phyloP scores from a whole-genome alignment of 2,329 filamentous ascomycete species.

The Ophiostoma sp. region DNA sequence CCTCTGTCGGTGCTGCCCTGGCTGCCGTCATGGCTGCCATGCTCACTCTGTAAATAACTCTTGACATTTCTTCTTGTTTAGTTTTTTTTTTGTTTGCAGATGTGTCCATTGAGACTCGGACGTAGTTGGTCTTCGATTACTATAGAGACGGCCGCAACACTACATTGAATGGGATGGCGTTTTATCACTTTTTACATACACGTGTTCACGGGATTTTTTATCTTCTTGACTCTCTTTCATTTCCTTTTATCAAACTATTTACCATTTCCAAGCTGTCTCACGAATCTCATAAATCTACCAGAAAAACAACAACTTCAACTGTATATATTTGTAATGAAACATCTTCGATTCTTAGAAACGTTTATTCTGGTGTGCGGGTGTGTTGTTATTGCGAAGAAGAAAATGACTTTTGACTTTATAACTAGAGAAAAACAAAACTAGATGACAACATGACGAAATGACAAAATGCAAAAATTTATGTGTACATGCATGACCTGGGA shows the following conservation, averaged over 20 bases:
- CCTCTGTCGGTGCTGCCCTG: constrained; percentile 33
- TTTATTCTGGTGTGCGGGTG: not conserved
- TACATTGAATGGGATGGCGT: constrained; percentile 14
- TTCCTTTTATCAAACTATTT: not conserved
- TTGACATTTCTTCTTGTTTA: constrained; percentile 1
- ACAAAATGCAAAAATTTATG: not conserved
- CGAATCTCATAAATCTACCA: not conserved
- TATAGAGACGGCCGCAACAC: constrained; percentile 11
- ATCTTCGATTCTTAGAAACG: not conserved
- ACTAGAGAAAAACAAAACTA: not conserved
- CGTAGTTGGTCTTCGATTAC: not conserved
- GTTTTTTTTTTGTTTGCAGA: constrained; percentile 12
- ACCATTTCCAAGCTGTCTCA: not conserved
- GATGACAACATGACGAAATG: not conserved
- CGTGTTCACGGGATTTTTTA: constrained; percentile 9
- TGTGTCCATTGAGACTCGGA: constrained; percentile 4
- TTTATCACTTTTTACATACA: not conserved
- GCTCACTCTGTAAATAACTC: constrained; percentile 33
- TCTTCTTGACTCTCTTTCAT: not conserved
- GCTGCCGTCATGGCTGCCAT: constrained; percentile 33
- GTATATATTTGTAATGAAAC: constrained; percentile 9
- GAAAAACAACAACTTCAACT: not conserved
- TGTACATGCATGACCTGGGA: constrained; percentile 1
- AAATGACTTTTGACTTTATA: not conserved
- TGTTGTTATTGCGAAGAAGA: not conserved